Evolutionary conservation across 257 asterid species (phyloP), one percentile per base, ranked within the genome.

Genomic region (Solanum ahanhuiri): DNA sequence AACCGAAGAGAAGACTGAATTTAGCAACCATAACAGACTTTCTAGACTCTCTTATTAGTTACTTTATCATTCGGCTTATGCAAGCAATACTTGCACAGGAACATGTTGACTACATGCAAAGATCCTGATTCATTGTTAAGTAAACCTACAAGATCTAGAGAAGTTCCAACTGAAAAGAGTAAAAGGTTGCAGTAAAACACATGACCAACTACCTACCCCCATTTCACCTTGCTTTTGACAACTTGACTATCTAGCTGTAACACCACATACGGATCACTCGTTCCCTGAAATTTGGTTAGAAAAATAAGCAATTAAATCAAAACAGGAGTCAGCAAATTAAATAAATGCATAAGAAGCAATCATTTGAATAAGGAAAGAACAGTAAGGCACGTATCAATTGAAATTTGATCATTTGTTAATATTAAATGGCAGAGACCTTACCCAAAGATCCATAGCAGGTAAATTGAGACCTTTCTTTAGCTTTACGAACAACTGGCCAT

Each of bases 361-460:
- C 5, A 31, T 4, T 48, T 83, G 15, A 37, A 11, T 48, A 69
- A 79, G 67, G 20, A 28, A 48, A 81, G 43, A 1, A 30, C 28
- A 79, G 66, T 45, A 48, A 48, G 43, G 67, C 39, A 28, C 11
- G 7, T 5, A 3, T n/a, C 67, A 48, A 28, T 18, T 9, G 69
- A 81, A 45, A 30, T 30, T 48, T 48, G 67, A 81, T 14, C 15
- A 9, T 48, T 31, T 81, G 67, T 1, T 81, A 45, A 9, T 81
- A 18, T 30, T 48, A 30, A 20, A 48, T 48, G 84, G 30, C 41
- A 58, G 37, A 70, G 73, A 88, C 87, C 93, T 91, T 95, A 97
- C 99, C 99, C 99, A 97, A 90, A 91, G 98, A 90, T 95, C 99
- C 99, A 95, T 93, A 83, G 98, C 98, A 86, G 98, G 99, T 77